Percentiles rank a stretch among this genome's conserved stretches.
Evolutionary conservation across 129 eudicot genomes (phyloP).

Genomic region (Centella asiatica): DNA sequence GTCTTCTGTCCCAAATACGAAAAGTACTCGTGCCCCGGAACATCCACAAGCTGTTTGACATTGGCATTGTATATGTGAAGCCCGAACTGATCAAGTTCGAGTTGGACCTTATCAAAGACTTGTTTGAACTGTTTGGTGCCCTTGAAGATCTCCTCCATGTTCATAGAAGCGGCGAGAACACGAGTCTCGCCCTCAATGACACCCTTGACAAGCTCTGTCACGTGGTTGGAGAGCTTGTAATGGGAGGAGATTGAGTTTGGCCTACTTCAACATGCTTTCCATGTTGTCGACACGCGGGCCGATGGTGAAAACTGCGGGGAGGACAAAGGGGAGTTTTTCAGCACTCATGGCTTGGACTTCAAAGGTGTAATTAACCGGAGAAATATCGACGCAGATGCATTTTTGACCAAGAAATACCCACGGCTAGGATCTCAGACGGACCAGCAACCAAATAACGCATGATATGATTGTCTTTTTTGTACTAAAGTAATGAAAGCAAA

Average conservation of each 20-base stretch:
- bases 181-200: slow-evolving; percentile 24
- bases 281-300: slow-evolving; percentile 12
- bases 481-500: too few relatives aligned
- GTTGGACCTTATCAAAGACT: slow-evolving; percentile 18
- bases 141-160: slow-evolving; percentile 22
- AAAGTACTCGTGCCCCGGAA: slow-evolving; percentile 23
- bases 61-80: slow-evolving; percentile 22
- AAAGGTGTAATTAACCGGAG: slow-evolving; percentile 26
- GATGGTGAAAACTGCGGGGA: slow-evolving; percentile 22
- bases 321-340: slow-evolving; percentile 21
- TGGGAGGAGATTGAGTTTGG: slow-evolving; percentile 16
- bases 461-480: background rate
- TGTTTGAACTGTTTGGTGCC: slow-evolving; percentile 16
- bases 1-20: slow-evolving; percentile 19
- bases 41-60: slow-evolving; percentile 26
- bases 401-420: slow-evolving; percentile 13
- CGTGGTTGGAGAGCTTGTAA: slow-evolving; percentile 17
- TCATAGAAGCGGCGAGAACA: slow-evolving; percentile 22
- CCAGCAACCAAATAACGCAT: slow-evolving; percentile 5
- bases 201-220: slow-evolving; percentile 15
- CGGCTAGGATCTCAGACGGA: slow-evolving; percentile 12
- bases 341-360: slow-evolving; percentile 23
- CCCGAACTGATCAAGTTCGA: slow-evolving; percentile 23
- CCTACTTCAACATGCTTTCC: slow-evolving; percentile 12
- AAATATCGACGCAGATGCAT: slow-evolving; percentile 11